These are phyloP conservation scores for Physcomitrellopsis africana DNA, from an alignment of 225 moss, liverwort and hornwort genomes.

Conservation along the genomic window DNA sequence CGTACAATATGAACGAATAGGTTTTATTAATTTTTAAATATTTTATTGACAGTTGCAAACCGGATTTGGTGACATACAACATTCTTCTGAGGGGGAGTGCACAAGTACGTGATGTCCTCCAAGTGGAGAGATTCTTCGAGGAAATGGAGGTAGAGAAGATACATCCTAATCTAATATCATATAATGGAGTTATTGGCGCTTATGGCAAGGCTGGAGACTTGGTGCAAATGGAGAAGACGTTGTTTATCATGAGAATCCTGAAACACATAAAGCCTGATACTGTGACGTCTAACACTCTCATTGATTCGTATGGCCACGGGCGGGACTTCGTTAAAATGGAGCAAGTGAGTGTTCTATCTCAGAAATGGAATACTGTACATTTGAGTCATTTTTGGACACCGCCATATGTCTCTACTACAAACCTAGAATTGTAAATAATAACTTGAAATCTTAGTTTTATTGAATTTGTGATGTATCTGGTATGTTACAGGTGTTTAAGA, in stretches of 20 bases:
- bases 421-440: background rate
- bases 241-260: conserved; percentile 69
- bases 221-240: conserved; percentile 73
- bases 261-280: conserved; percentile 75
- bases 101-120: conserved; percentile 54
- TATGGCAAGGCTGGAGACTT: conserved; percentile 79
- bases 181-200: conserved; percentile 85
- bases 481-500: conserved; percentile 55
- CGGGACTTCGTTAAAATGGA: conserved; percentile 89
- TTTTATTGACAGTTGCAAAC: conserved; percentile 56
- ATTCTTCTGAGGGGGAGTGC: conserved; percentile 85
- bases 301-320: conserved; percentile 80
- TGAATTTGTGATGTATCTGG: conserved; percentile 30
- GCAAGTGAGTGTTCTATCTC: conserved; percentile 54
- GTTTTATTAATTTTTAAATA: background rate
- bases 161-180: conserved; percentile 69
- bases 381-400: conserved; percentile 15
- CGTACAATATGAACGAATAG: conserved; percentile 1
- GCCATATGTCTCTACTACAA: background rate
- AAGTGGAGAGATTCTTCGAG: conserved; percentile 62
- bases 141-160: conserved; percentile 69
- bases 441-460: conserved; percentile 23
- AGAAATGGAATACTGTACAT: conserved; percentile 8
- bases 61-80: conserved; percentile 93
- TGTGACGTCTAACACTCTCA: conserved; percentile 85